phyloP scores from a whole-genome alignment of 768 basidiomycete genomes.

The Artomyces pyxidatus region DNA sequence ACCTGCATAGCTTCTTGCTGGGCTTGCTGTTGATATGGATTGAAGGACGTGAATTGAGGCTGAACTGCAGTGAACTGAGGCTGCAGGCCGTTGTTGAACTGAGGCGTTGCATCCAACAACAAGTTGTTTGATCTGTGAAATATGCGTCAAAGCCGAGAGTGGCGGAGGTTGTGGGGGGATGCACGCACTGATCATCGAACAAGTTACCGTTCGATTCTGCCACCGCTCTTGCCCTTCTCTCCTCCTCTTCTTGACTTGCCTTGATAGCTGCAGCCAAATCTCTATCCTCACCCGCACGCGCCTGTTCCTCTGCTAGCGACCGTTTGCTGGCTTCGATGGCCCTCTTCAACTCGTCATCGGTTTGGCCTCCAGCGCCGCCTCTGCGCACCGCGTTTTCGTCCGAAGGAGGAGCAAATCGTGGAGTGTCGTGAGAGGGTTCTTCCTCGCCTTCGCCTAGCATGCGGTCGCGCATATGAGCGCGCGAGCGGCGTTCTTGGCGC shows the following conservation, averaged over 20 bases:
- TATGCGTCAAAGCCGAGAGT: neutral
- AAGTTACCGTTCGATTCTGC: slow-evolving; percentile 68
- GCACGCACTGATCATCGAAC: slow-evolving; percentile 82
- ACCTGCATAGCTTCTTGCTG: slow-evolving; percentile 83
- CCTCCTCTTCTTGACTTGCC: slow-evolving; percentile 89
- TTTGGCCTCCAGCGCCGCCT: slow-evolving; percentile 40
- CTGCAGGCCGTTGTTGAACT: slow-evolving; percentile 35
- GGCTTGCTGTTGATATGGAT: slow-evolving; percentile 88
- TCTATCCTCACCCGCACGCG: slow-evolving; percentile 60
- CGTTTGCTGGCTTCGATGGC: slow-evolving; percentile 91
- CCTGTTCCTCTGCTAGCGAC: slow-evolving; percentile 61
- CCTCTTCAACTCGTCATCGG: slow-evolving; percentile 66
- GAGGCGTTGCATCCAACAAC: slow-evolving; percentile 6
- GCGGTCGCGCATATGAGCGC: slow-evolving; percentile 91
- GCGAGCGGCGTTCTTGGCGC: slow-evolving; percentile 71
- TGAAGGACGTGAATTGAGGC: slow-evolving; percentile 88
- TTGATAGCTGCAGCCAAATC: slow-evolving; percentile 78
- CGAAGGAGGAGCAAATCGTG: slow-evolving; percentile 24
- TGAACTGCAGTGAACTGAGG: slow-evolving; percentile 72
- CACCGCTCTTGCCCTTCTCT: slow-evolving; percentile 56
- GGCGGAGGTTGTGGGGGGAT: slow-evolving; percentile 21
- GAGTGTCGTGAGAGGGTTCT: no score
- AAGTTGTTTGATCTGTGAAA: slow-evolving; percentile 7
- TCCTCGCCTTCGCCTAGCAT: slow-evolving; percentile 63
- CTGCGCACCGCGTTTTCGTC: slow-evolving; percentile 32